These are phyloP conservation scores for Albifimbria verrucaria DNA, from an alignment of 2,329 filamentous ascomycete species.

Conservation along the genomic window DNA sequence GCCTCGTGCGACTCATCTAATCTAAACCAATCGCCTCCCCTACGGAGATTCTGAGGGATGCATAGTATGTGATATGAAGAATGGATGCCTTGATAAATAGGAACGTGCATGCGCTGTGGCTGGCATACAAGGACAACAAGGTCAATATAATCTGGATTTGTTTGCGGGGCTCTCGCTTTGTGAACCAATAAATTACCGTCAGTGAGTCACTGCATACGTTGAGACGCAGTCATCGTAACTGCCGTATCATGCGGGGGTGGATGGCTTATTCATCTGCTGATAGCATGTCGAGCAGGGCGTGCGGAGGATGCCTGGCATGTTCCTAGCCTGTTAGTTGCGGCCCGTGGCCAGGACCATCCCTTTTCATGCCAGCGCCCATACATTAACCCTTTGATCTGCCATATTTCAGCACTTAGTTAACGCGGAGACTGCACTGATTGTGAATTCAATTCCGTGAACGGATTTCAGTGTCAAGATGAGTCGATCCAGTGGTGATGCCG, in stretches of 20 bases:
- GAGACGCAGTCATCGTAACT: neutral
- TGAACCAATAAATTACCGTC: too few relatives aligned
- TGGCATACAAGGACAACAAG: too few relatives aligned
- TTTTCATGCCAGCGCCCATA: neutral
- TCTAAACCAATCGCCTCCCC: too few relatives aligned
- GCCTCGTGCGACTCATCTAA: too few relatives aligned
- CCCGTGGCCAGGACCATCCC: neutral
- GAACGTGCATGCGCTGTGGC: too few relatives aligned
- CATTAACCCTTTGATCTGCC: neutral
- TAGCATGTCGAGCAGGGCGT: neutral
- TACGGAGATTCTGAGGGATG: too few relatives aligned
- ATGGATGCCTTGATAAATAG: too few relatives aligned
- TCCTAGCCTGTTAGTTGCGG: too few relatives aligned
- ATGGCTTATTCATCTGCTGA: neutral
- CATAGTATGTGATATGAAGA: too few relatives aligned
- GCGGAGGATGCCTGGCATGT: neutral
- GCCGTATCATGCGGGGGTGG: neutral
- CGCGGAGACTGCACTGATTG: neutral
- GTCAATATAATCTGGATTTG: too few relatives aligned
- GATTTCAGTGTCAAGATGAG: neutral
- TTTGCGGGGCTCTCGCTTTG: too few relatives aligned
- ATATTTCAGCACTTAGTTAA: neutral
- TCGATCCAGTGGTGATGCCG: neutral
- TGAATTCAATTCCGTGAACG: neutral
- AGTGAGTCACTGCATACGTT: neutral